These are phyloP conservation scores for Endothia cerciana DNA, from an alignment of 2,329 filamentous ascomycete genomes.

Conservation along the genomic window DNA sequence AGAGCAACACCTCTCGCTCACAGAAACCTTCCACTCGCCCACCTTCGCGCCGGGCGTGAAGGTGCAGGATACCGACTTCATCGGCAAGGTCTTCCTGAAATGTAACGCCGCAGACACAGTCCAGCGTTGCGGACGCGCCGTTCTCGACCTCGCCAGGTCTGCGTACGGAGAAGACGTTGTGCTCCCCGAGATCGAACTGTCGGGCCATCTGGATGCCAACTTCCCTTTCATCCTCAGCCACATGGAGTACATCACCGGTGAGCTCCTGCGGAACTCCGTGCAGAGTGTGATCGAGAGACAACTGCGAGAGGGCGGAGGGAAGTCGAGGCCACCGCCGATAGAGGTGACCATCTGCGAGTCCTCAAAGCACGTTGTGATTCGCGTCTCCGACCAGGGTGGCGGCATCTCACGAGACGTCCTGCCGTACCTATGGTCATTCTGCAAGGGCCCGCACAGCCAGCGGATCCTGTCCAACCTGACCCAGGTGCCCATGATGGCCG, in stretches of 20 bases:
- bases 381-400: slow-evolving; percentile 93
- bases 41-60: slow-evolving; percentile 81
- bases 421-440: slow-evolving; percentile 95
- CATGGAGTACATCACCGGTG: slow-evolving; percentile 95
- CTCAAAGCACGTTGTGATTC: slow-evolving; percentile 91
- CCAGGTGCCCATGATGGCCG: slow-evolving; percentile 87
- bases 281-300: slow-evolving; percentile 86
- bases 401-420: slow-evolving; percentile 85
- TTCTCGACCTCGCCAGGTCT: slow-evolving; percentile 72
- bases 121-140: slow-evolving; percentile 76
- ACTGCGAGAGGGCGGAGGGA: slow-evolving; percentile 40
- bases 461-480: slow-evolving; percentile 82
- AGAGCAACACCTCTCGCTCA: slow-evolving; percentile 93
- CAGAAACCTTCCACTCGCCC: slow-evolving; percentile 88
- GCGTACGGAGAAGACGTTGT: slow-evolving; percentile 72
- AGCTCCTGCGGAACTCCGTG: slow-evolving; percentile 91
- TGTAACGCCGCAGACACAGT: slow-evolving; percentile 92
- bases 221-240: slow-evolving; percentile 97
- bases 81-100: slow-evolving; percentile 92
- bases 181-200: slow-evolving; percentile 80
- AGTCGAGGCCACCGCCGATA: slow-evolving; percentile 72
- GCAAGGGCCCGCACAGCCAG: slow-evolving; percentile 82
- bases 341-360: slow-evolving; percentile 95
- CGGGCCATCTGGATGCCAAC: slow-evolving; percentile 84
- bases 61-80: slow-evolving; percentile 76